Percentiles rank a stretch among this genome's conserved stretches.
Evolutionary conservation across 495 filamentous ascomycete species (phyloP).

Genomic region (Penicillium verhagenii): DNA sequence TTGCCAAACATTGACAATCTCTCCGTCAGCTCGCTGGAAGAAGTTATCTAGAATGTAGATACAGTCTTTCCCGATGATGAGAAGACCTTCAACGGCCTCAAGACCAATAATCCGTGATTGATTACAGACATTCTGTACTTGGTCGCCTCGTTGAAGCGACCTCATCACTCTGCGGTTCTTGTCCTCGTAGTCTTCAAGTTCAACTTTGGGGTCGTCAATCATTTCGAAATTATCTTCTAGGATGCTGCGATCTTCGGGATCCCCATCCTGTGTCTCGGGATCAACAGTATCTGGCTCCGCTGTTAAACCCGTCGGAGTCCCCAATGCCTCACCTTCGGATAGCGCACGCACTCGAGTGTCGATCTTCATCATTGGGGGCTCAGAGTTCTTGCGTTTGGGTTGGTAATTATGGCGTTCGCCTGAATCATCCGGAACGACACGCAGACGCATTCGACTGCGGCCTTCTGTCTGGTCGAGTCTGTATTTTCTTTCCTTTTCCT

Average conservation of each 20-base stretch:
- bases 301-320: constrained; percentile 34
- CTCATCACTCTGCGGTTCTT: constrained; percentile 97
- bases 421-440: constrained; percentile 74
- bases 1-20: constrained; percentile 94
- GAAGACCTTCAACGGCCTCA: constrained; percentile 85
- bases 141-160: constrained; percentile 84
- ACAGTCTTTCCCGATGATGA: constrained; percentile 89
- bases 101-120: constrained; percentile 90
- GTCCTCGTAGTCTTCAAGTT: constrained; percentile 86
- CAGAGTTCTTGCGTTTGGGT: constrained; percentile 71
- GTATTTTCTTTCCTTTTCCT: constrained; percentile 68
- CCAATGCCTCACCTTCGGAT: constrained; percentile 30
- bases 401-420: constrained; percentile 73
- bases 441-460: constrained; percentile 87
- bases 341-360: constrained; percentile 35
- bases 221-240: constrained; percentile 92
- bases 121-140: constrained; percentile 93
- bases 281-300: constrained; percentile 29
- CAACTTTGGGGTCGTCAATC: constrained; percentile 82
- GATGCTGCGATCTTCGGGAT: constrained; percentile 41
- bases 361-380: constrained; percentile 40
- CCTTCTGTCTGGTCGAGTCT: constrained; percentile 94
- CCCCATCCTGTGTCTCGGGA: constrained; percentile 30
- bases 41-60: constrained; percentile 94
- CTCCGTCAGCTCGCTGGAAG: constrained; percentile 90